Evolutionary conservation across 495 filamentous ascomycete genomes (phyloP).

Genomic region (Xanthoparmelia taractica): DNA sequence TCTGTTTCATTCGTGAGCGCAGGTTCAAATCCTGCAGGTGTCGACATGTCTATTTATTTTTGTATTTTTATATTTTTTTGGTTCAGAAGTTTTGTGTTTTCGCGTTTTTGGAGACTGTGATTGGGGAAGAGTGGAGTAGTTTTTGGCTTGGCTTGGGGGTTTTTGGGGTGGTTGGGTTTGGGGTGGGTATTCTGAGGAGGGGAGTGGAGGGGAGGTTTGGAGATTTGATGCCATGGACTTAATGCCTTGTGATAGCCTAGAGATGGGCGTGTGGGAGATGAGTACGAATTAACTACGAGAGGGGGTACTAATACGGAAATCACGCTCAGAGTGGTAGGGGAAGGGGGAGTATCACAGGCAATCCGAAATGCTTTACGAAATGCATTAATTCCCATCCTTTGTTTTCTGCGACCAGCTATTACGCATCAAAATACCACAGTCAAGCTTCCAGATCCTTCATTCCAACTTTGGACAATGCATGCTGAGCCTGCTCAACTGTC

Average conservation of each 20-base stretch:
- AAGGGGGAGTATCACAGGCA: background rate
- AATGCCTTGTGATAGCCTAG: too few relatives aligned
- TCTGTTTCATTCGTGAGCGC: conserved; percentile 34
- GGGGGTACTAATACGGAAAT: too few relatives aligned
- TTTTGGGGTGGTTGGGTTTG: too few relatives aligned
- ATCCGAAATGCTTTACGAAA: too few relatives aligned
- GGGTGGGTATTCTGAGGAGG: too few relatives aligned
- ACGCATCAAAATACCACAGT: background rate
- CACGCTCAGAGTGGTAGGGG: background rate
- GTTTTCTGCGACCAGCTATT: background rate
- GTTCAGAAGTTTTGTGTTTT: background rate
- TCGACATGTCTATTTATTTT: conserved; percentile 20
- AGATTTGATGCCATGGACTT: too few relatives aligned
- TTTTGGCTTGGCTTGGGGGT: background rate
- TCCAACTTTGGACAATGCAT: conserved; percentile 1
- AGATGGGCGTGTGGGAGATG: background rate
- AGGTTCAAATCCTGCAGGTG: conserved; percentile 34
- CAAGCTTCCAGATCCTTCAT: background rate
- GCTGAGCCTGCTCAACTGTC: background rate
- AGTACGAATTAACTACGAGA: background rate
- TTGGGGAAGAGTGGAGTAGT: background rate
- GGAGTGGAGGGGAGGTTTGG: too few relatives aligned
- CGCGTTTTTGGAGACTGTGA: background rate
- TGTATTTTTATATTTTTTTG: background rate
- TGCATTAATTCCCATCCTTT: too few relatives aligned